Evolutionary conservation across 2,329 filamentous ascomycete species (phyloP).

Genomic region (Plectosphaerella sp.): DNA sequence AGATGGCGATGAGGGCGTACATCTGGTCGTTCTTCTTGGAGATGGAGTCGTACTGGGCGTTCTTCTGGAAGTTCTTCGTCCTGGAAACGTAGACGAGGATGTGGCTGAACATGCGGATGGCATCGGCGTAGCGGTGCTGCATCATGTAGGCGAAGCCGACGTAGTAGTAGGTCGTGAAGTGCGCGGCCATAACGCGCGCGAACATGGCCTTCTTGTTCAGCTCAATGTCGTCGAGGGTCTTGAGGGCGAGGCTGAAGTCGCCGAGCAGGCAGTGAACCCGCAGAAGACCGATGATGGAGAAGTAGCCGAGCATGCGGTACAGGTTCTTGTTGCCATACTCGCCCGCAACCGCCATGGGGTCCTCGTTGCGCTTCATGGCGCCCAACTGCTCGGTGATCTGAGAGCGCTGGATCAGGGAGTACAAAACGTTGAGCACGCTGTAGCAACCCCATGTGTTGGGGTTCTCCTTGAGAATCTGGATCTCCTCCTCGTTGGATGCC

Average conservation of each 20-base stretch:
- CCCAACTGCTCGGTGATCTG: constrained; percentile 97
- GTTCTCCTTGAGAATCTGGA: constrained; percentile 87
- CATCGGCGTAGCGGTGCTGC: constrained; percentile 99
- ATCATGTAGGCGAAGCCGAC: constrained; percentile 99
- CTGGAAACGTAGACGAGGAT: constrained; percentile 98
- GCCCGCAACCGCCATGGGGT: constrained; percentile 80
- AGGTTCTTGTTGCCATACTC: constrained; percentile 93
- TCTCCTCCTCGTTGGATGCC: constrained; percentile 85
- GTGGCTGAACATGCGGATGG: constrained; percentile 99
- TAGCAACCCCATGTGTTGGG: constrained; percentile 99
- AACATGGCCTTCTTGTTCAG: constrained; percentile 99
- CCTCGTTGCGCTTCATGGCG: constrained; percentile 91
- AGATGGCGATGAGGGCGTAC: constrained; percentile 98
- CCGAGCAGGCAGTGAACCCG: constrained; percentile 94
- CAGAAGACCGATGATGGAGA: constrained; percentile 96
- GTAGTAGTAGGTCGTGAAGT: constrained; percentile 99
- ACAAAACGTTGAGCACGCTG: constrained; percentile 97
- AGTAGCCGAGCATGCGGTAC: constrained; percentile 98
- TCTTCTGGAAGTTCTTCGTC: constrained; percentile 99
- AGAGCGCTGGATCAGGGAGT: constrained; percentile 96
- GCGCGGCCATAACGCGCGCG: constrained; percentile 96
- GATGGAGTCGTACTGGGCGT: constrained; percentile 95
- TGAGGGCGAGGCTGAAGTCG: constrained; percentile 96
- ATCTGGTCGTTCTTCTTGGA: constrained; percentile 99
- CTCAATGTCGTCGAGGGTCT: constrained; percentile 99